A percentile compares a stretch with the other conserved stretches of the same genome.
Evolutionary conservation across 148 eudicot genomes (phyloP).

Genomic region (Beta vulgaris): DNA sequence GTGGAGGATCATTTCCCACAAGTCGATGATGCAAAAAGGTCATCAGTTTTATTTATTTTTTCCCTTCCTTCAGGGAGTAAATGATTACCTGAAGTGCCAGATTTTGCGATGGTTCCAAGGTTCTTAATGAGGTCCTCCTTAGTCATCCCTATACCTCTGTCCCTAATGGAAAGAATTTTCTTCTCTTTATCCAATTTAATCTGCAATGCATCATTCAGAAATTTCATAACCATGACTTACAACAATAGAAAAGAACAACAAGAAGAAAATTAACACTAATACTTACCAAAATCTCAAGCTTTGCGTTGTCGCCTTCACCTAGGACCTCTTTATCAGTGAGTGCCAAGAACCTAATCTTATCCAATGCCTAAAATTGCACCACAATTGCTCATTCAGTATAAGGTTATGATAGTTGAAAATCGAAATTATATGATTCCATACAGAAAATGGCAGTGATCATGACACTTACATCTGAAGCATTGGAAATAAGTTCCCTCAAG

Average conservation of each 20-base stretch:
- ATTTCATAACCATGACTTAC: neutral
- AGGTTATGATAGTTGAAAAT: neutral
- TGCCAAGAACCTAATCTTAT: conserved; percentile 89
- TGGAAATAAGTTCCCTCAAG: conserved; percentile 94
- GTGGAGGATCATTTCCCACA: neutral
- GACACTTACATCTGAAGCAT: conserved; percentile 91
- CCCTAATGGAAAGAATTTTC: conserved; percentile 84
- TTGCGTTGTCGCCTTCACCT: conserved; percentile 84
- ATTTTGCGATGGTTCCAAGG: conserved; percentile 95
- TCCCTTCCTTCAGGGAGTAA: neutral
- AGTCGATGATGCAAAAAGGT: neutral
- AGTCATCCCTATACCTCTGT: conserved; percentile 97
- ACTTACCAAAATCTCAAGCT: conserved; percentile 87
- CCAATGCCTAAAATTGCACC: conserved; percentile 65
- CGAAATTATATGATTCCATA: neutral
- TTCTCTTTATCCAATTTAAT: conserved; percentile 91
- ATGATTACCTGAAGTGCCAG: conserved; percentile 89
- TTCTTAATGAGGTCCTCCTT: conserved; percentile 97
- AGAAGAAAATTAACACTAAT: neutral
- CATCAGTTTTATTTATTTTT: neutral
- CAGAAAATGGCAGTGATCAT: neutral
- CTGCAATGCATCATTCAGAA: conserved; percentile 38
- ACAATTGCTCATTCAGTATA: neutral
- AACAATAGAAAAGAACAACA: neutral
- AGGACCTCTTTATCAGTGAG: conserved; percentile 90